These are phyloP conservation scores for Phytophthora megakarya DNA, from an alignment of 352 stramenopile species.

Conservation along the genomic window DNA sequence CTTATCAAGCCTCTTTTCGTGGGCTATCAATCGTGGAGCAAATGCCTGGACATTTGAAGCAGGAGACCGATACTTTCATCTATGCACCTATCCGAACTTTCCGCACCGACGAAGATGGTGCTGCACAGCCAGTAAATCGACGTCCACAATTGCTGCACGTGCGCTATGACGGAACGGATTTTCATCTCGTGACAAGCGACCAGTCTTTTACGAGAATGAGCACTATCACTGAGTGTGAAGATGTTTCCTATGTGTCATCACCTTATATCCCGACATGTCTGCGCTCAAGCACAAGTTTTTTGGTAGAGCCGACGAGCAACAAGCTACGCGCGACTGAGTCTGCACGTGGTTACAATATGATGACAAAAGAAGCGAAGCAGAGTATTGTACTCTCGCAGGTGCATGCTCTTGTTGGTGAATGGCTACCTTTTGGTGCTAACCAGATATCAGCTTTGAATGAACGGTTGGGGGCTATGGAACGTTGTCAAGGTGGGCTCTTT, in stretches of 20 bases:
- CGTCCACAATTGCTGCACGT: conserved; percentile 47
- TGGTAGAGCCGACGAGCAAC: conserved; percentile 93
- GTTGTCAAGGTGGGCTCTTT: conserved; percentile 96
- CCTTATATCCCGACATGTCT: conserved; percentile 97
- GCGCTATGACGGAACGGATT: conserved; percentile 71
- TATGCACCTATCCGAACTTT: conserved; percentile 35
- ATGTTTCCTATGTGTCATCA: conserved; percentile 97
- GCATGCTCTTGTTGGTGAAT: conserved; percentile 96
- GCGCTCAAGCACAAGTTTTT: conserved; percentile 89
- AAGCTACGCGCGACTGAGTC: conserved; percentile 92
- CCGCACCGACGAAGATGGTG: not conserved
- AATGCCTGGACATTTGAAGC: conserved; percentile 80
- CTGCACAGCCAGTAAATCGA: conserved; percentile 3
- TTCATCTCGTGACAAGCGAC: conserved; percentile 53
- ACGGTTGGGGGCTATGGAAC: conserved; percentile 94
- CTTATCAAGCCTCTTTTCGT: conserved; percentile 93
- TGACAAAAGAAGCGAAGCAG: conserved; percentile 92
- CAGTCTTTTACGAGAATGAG: conserved; percentile 88
- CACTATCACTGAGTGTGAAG: conserved; percentile 95
- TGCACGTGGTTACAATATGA: conserved; percentile 87
- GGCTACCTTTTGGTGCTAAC: conserved; percentile 97
- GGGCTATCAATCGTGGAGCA: conserved; percentile 89
- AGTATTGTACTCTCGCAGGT: conserved; percentile 97
- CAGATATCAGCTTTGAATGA: conserved; percentile 97
- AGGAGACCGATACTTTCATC: conserved; percentile 57